Conservation (phyloP, 2,329 filamentous ascomycete species). For the Juglanconis oblonga region DNA sequence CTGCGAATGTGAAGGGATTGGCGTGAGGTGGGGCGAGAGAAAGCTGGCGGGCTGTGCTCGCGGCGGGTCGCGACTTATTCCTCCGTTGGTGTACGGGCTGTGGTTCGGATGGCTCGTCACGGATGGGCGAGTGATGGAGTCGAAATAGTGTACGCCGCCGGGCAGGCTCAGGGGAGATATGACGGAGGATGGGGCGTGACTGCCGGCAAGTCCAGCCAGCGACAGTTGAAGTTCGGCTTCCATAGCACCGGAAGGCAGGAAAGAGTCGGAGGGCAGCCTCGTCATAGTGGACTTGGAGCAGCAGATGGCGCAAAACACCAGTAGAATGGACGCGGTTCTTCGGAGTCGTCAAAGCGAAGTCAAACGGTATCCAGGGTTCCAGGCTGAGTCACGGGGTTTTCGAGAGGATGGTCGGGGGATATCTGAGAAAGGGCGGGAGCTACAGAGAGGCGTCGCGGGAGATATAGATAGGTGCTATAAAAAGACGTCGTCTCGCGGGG, state of each 20-base stretch:
- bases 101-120: constrained; percentile 21
- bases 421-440: too few relatives aligned
- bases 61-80: constrained; percentile 20
- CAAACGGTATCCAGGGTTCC: too few relatives aligned
- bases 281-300: constrained; percentile 30
- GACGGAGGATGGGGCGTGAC: constrained; percentile 31
- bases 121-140: constrained; percentile 24
- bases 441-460: not conserved
- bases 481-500: not conserved
- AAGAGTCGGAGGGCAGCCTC: constrained; percentile 40
- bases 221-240: constrained; percentile 30
- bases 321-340: not conserved
- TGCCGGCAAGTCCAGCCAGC: constrained; percentile 25
- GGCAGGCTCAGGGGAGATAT: constrained; percentile 40
- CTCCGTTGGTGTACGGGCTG: constrained; percentile 10
- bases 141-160: constrained; percentile 36
- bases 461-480: not conserved
- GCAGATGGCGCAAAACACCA: not conserved
- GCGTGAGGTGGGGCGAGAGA: constrained; percentile 25
- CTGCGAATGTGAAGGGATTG: constrained; percentile 22
- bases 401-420: too few relatives aligned
- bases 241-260: constrained; percentile 37
- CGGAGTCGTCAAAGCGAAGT: too few relatives aligned
- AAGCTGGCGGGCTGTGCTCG: constrained; percentile 22
- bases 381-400: too few relatives aligned